These are phyloP conservation scores for Aspergillus nidulans DNA, from an alignment of 495 filamentous ascomycete species.

Conservation along the genomic window DNA sequence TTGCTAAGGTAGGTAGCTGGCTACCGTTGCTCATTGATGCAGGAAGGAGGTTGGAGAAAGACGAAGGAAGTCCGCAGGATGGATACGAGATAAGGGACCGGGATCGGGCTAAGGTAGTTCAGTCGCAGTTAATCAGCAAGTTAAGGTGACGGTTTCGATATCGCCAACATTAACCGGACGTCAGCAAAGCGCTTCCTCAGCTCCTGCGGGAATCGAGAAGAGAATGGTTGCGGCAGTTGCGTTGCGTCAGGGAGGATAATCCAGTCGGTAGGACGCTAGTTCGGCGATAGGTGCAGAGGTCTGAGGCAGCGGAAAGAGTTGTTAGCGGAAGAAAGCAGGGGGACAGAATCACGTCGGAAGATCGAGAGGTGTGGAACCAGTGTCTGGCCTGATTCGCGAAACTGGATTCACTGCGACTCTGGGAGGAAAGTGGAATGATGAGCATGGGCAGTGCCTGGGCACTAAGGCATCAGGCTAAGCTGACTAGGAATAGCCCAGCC, in stretches of 20 bases:
- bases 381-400: conserved; percentile 32
- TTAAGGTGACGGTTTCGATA: conserved; percentile 13
- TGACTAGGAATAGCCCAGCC: neutral
- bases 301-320: conserved; percentile 1
- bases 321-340: conserved; percentile 13
- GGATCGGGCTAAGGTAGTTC: neutral
- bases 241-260: conserved; percentile 19
- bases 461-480: conserved; percentile 19
- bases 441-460: conserved; percentile 13
- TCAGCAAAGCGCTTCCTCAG: conserved; percentile 11
- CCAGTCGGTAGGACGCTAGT: conserved; percentile 18
- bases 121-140: conserved; percentile 8
- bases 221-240: conserved; percentile 16
- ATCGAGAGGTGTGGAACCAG: conserved; percentile 21
- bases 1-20: conserved; percentile 9
- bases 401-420: neutral
- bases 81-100: conserved; percentile 17
- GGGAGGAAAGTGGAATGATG: conserved; percentile 6
- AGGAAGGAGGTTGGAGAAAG: conserved; percentile 12
- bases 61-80: conserved; percentile 6
- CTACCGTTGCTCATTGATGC: conserved; percentile 13
- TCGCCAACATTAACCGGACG: conserved; percentile 12
- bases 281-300: conserved; percentile 16
- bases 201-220: conserved; percentile 17
- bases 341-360: conserved; percentile 18